Base-by-base conservation (phyloP, 208 protist species). In the Leishmania guyanensis region DNA sequence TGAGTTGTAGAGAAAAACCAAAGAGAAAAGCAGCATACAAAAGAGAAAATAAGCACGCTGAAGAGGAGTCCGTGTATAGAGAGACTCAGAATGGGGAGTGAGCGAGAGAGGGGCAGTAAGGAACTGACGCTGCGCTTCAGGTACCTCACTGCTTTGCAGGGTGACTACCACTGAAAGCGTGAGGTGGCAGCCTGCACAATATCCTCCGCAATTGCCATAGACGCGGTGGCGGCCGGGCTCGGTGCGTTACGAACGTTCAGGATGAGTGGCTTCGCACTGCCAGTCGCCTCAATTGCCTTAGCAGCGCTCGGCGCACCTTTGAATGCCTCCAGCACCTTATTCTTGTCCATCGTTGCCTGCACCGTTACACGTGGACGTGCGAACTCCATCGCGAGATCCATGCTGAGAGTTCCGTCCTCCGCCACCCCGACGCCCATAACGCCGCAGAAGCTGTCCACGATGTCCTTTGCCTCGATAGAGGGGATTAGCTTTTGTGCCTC, bases 181-280 rank as follows among this genome's bases (percentile, higher is more conserved):
- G 88, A 62, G 54, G 89, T 79, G 12, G 91, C 90, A 22, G 70
- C 69, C 48, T 86, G 64, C 4, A 97, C 92, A 74, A 98, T 96
- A 66, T 96, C 90, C 64, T 98, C 89, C 0, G 95, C 95, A 71
- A 98, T 97, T 26, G 97, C 89, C 81, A 98, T 88, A 46, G 82
- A 93, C 12, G 94, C 85, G 14, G 97, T 98, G 20, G 95, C 94
- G 0, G 94, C 90, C 5, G 95, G 97, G 66, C 92, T 97, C 2
- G 95, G 95, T 33, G 94, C 93, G 78, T 98, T 98, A 66, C 95
- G 89, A n/a, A 98, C 90, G 80, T 98, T 95, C 5, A 98, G 43
- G 75, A 97, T 91, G 64, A 97, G 85, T 33, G 91, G 91, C 50
- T 74, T 80, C 0, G 56, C 62, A 10, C 73, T 85, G 56, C 81